Base-by-base conservation (phyloP, 176 grass and related monocot genomes). In the Oryza longistaminata region DNA sequence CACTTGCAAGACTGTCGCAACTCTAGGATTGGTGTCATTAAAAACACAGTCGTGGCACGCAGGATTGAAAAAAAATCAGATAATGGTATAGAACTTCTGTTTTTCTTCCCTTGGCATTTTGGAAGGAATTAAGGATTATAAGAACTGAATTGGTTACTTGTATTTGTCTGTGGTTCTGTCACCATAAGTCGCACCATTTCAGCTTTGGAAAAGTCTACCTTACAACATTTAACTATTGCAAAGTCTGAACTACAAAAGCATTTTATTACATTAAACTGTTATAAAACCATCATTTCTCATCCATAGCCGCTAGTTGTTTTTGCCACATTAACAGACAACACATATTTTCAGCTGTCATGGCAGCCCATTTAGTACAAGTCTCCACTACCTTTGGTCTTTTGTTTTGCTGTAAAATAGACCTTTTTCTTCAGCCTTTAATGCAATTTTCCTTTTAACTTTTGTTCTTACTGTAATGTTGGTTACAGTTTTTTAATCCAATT, bases 401-500 rank as follows among this genome's bases (percentile, higher is more conserved):
- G 12, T 62, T 62, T 22, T 62, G 58, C 24, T 22, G 21, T 24
- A 62, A 24, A 24, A 11, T 24, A 24, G n/a, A 24, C 58, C 2
- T 62, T 62, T 62, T 24, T 9, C 8, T 64, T 78, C 34, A 43
- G 11, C 7, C 71, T 83, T n/a, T 34, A 71, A 19, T 64, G 69
- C n/a, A 22, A 39, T 39, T n/a, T 24, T 33, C 5, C 5, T 53
- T 16, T 83, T 78, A 4, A 43, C 39, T 83, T 83, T 33, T 42
- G 44, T 50, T 42, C 17, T 76, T 61, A 8, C 42, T 64, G 11
- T 14, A 81, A 19, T 31, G 12, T 25, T 34, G 25, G 44, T 60
- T 19, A 58, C 24, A 72, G 43, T 15, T 60, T 60, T 77, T 77
- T 66, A 78, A 27, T 77, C 11, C 66, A 43, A 31, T 78, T 73